Percentiles rank a stretch among this genome's conserved stretches.
These are phyloP conservation scores for Arctium minus DNA, from an alignment of 129 eudicot genomes.

Conservation along the genomic window DNA sequence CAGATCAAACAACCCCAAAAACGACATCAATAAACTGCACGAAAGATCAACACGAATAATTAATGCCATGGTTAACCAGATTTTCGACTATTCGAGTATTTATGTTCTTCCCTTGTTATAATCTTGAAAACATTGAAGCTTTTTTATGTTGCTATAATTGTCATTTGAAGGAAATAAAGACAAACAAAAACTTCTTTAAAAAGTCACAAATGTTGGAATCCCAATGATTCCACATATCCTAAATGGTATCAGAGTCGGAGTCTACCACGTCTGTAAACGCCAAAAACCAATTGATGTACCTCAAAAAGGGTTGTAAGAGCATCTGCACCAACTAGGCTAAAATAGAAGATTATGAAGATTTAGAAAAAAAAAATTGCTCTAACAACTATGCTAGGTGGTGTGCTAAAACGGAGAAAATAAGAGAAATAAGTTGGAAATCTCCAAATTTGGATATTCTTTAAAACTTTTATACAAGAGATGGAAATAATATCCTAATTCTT, in stretches of 20 bases:
- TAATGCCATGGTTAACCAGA: neutral
- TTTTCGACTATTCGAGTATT: neutral
- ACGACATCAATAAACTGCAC: conserved; percentile 9
- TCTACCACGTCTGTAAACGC: too few species aligned
- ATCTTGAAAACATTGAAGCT: neutral
- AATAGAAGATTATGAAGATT: too few species aligned
- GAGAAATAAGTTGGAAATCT: too few species aligned
- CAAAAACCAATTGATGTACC: neutral
- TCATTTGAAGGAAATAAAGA: neutral
- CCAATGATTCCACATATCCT: too few species aligned
- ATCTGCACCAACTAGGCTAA: too few species aligned
- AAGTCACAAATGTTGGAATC: neutral
- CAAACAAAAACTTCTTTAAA: neutral
- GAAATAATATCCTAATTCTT: too few species aligned
- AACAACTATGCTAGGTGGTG: too few species aligned
- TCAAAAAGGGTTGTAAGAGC: neutral
- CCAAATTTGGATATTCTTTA: too few species aligned
- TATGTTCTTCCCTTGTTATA: neutral
- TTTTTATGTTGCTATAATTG: neutral
- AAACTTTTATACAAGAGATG: too few species aligned
- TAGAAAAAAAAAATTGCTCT: too few species aligned
- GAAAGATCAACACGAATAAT: neutral
- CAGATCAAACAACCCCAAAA: conserved; percentile 8
- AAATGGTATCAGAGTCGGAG: too few species aligned
- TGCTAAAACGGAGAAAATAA: too few species aligned